A percentile compares a stretch with the other conserved stretches of the same genome.
phyloP scores from a whole-genome alignment of 176 grass and related monocot genomes.

The Eremochloa ophiuroides region DNA sequence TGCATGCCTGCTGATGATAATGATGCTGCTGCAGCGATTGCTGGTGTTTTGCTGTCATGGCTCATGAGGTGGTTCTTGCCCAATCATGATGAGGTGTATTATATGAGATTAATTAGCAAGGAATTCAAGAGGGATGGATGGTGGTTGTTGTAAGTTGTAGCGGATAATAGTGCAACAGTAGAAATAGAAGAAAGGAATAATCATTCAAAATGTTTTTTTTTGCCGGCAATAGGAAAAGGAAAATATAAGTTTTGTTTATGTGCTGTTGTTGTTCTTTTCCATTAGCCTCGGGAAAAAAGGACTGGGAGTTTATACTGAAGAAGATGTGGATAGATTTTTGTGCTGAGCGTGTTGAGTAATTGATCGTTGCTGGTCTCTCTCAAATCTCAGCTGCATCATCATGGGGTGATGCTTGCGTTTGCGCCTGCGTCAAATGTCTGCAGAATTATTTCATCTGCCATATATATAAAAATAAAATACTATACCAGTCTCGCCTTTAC shows the following conservation, averaged over 20 bases:
- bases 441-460: neutral
- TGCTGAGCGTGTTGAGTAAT: neutral
- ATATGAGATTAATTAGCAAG: neutral
- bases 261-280: neutral
- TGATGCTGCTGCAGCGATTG: too few species aligned
- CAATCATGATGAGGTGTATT: constrained; percentile 31
- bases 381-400: neutral
- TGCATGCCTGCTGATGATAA: neutral
- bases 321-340: too few species aligned
- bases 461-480: too few species aligned
- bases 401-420: neutral
- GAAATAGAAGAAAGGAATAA: constrained; percentile 29
- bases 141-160: constrained; percentile 21
- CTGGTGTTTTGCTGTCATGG: neutral
- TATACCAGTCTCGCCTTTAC: too few species aligned
- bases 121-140: neutral
- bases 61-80: neutral
- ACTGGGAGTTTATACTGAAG: neutral
- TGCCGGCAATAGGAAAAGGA: neutral
- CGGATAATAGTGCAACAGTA: neutral
- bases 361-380: neutral
- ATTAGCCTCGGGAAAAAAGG: neutral
- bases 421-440: neutral
- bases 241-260: neutral
- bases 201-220: constrained; percentile 9